These are phyloP conservation scores for Testicularia cyperi DNA, from an alignment of 1,284 basidiomycete genomes.

Conservation along the genomic window DNA sequence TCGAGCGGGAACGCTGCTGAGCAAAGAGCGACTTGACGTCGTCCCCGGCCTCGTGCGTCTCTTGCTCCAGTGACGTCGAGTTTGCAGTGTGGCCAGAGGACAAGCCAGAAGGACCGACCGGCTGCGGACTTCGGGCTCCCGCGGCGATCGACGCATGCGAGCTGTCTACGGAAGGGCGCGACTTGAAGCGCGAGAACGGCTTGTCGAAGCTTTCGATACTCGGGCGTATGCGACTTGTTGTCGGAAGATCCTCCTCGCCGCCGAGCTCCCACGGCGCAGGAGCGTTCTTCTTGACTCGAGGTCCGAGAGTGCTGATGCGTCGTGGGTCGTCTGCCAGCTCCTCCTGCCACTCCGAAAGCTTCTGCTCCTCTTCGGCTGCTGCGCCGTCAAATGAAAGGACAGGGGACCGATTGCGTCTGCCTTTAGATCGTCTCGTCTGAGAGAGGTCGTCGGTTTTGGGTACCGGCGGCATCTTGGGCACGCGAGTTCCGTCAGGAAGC, in stretches of 20 bases:
- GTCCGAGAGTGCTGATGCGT: constrained; percentile 42
- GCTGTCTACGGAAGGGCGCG: constrained; percentile 28
- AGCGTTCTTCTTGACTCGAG: constrained; percentile 52
- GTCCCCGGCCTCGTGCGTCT: constrained; percentile 19
- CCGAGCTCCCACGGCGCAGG: constrained; percentile 52
- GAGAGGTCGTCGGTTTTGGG: constrained; percentile 13
- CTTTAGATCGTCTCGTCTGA: constrained; percentile 10
- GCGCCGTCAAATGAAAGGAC: constrained; percentile 43
- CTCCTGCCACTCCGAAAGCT: constrained; percentile 19
- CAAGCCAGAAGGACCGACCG: constrained; percentile 5
- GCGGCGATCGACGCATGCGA: background rate
- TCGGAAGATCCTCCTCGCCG: constrained; percentile 20
- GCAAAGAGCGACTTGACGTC: constrained; percentile 19
- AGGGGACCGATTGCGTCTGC: constrained; percentile 39
- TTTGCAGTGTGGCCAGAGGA: background rate
- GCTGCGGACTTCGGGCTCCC: constrained; percentile 19
- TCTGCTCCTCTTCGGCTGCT: constrained; percentile 42
- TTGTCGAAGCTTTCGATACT: constrained; percentile 25
- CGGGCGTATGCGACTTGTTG: constrained; percentile 10
- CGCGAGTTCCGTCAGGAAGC: constrained; percentile 31
- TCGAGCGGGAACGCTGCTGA: constrained; percentile 36
- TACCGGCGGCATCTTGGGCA: constrained; percentile 46
- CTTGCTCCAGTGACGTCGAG: constrained; percentile 15
- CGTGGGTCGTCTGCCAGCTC: constrained; percentile 17
- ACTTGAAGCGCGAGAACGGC: constrained; percentile 28